Evolutionary conservation across 495 filamentous ascomycete species (phyloP).

Genomic region (Xylona heveae): DNA sequence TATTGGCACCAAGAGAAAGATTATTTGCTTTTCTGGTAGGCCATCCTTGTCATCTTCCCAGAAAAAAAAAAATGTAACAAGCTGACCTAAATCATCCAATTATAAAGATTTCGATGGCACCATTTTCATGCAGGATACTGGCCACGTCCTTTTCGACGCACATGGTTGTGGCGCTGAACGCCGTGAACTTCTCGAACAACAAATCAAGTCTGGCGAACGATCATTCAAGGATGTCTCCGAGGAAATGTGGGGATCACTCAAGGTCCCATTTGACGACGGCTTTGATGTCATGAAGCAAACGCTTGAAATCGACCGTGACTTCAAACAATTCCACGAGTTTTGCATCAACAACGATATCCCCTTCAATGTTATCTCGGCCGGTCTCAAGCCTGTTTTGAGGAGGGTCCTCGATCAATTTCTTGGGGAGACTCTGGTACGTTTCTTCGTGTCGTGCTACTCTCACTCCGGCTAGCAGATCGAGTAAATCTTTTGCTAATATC

Average conservation of each 20-base stretch:
- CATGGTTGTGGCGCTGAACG: constrained; percentile 39
- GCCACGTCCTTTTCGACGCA: constrained; percentile 49
- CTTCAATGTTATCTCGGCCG: constrained; percentile 56
- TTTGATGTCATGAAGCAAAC: constrained; percentile 45
- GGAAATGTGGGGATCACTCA: constrained; percentile 54
- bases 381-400: constrained; percentile 42
- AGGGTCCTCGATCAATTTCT: constrained; percentile 42
- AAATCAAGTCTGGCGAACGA: constrained; percentile 44
- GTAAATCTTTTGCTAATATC: background rate
- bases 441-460: background rate
- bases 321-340: constrained; percentile 43
- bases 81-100: constrained; percentile 1
- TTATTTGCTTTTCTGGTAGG: constrained; percentile 31
- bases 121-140: constrained; percentile 63
- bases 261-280: constrained; percentile 51
- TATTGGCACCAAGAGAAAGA: constrained; percentile 20
- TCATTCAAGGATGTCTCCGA: constrained; percentile 56
- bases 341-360: constrained; percentile 42
- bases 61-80: background rate
- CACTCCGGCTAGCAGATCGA: constrained; percentile 6
- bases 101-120: constrained; percentile 51
- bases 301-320: constrained; percentile 44
- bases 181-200: constrained; percentile 35
- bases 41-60: constrained; percentile 1
- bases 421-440: constrained; percentile 30